phyloP scores from a whole-genome alignment of 352 stramenopile species.

The Globisporangium uncinulatum region DNA sequence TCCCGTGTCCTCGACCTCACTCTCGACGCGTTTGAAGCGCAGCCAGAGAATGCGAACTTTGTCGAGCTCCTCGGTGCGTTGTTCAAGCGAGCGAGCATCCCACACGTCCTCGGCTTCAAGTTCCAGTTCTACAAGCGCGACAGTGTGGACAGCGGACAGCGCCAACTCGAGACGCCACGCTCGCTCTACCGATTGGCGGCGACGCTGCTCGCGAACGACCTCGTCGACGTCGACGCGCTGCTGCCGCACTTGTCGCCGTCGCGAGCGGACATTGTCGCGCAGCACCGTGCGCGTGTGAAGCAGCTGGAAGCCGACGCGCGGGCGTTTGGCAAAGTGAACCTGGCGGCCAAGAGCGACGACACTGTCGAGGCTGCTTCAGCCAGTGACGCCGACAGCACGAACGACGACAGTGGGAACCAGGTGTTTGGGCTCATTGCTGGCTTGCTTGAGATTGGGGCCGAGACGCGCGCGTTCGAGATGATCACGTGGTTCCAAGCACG shows the following conservation, averaged over 20 bases:
- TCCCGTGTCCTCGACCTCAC: slow-evolving; percentile 94
- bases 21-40: slow-evolving; percentile 91
- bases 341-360: slow-evolving; percentile 40
- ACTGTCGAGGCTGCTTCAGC: slow-evolving; percentile 8
- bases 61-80: slow-evolving; percentile 64
- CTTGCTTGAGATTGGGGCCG: slow-evolving; percentile 67
- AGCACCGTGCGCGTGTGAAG: slow-evolving; percentile 27
- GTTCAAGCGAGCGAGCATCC: slow-evolving; percentile 62
- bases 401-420: slow-evolving; percentile 53
- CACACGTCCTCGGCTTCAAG: slow-evolving; percentile 92
- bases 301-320: slow-evolving; percentile 56
- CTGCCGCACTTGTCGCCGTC: slow-evolving; percentile 74
- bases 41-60: slow-evolving; percentile 77
- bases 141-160: slow-evolving; percentile 16
- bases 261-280: slow-evolving; percentile 51
- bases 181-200: slow-evolving; percentile 84
- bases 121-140: slow-evolving; percentile 87
- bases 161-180: slow-evolving; percentile 32
- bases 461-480: slow-evolving; percentile 66
- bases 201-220: slow-evolving; percentile 77
- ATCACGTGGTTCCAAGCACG: slow-evolving; percentile 71
- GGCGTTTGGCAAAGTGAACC: slow-evolving; percentile 69
- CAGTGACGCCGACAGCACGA: slow-evolving; percentile 16
- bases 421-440: slow-evolving; percentile 80
- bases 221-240: slow-evolving; percentile 73